Percentiles rank a stretch among this genome's conserved stretches.
Conservation (phyloP, 2,329 filamentous ascomycete genomes). For the Diaporthe sp. region DNA sequence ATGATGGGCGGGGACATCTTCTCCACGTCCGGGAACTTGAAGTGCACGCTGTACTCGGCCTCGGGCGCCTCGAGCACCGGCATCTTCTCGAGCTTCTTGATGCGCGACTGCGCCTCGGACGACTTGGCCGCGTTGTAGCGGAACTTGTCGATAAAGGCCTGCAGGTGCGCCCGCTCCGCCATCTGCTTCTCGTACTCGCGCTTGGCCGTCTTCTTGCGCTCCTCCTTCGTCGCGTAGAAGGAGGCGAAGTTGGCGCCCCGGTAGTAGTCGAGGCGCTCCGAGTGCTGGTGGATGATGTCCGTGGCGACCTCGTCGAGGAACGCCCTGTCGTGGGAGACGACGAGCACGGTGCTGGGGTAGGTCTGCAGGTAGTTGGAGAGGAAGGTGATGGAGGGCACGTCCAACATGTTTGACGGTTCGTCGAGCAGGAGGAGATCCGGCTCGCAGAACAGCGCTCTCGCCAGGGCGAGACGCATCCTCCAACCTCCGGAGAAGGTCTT, state of each 20-base stretch:
- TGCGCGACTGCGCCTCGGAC: constrained; percentile 96
- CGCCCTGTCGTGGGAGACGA: constrained; percentile 98
- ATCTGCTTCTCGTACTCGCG: constrained; percentile 99
- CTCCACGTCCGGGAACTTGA: constrained; percentile 97
- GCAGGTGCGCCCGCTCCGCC: constrained; percentile 90
- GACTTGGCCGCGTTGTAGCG: constrained; percentile 99
- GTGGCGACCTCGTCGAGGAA: constrained; percentile 99
- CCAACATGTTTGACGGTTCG: constrained; percentile 99
- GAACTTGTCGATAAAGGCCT: constrained; percentile 99
- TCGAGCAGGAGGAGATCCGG: constrained; percentile 95
- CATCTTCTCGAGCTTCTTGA: constrained; percentile 99
- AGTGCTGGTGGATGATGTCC: constrained; percentile 98
- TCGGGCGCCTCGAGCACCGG: constrained; percentile 91
- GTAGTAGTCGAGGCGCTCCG: constrained; percentile 97
- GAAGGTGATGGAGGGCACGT: constrained; percentile 99
- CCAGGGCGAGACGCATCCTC: constrained; percentile 97
- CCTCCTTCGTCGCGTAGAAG: constrained; percentile 97
- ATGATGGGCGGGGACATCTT: constrained; percentile 98
- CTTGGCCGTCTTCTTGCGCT: constrained; percentile 95
- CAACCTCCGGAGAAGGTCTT: constrained; percentile 99
- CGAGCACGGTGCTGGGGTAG: constrained; percentile 94
- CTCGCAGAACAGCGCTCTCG: constrained; percentile 96
- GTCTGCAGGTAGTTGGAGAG: constrained; percentile 93
- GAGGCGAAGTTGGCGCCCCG: constrained; percentile 96
- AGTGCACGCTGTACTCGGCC: constrained; percentile 94